Percentiles rank a stretch among this genome's conserved stretches.
Conservation (phyloP, 192 early-diverging fungal species). For the Haplosporangium gracile region DNA sequence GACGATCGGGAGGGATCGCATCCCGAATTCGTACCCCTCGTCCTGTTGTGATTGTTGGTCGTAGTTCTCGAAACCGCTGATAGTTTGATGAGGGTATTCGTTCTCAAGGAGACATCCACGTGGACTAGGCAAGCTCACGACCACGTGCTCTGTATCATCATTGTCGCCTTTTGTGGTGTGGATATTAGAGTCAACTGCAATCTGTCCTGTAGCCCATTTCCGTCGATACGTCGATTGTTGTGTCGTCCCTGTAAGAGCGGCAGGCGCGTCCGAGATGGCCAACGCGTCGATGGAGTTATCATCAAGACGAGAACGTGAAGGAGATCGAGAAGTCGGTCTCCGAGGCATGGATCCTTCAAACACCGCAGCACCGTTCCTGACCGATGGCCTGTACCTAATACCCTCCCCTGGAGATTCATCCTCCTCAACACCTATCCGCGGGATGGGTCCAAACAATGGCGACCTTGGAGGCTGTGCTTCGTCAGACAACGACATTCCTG, state of each 20-base stretch:
- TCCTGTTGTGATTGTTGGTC: background rate
- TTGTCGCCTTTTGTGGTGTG: background rate
- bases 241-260: background rate
- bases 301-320: background rate
- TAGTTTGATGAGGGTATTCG: background rate
- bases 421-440: background rate
- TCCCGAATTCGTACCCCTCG: background rate
- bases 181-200: slow-evolving; percentile 8
- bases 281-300: background rate
- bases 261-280: background rate
- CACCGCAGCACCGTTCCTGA: slow-evolving; percentile 42
- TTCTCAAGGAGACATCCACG: slow-evolving; percentile 34
- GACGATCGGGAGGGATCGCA: background rate
- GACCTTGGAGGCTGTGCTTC: background rate
- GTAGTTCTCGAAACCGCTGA: background rate
- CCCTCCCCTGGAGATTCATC: background rate
- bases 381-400: background rate
- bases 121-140: slow-evolving; percentile 29
- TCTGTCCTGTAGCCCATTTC: slow-evolving; percentile 17
- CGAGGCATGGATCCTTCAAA: slow-evolving; percentile 33
- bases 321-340: background rate
- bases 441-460: background rate
- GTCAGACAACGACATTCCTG: background rate
- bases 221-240: background rate
- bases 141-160: slow-evolving; percentile 1